These are phyloP conservation scores for Helenozyma rhizophorensis DNA, from an alignment of 805 yeast species.

Conservation along the genomic window DNA sequence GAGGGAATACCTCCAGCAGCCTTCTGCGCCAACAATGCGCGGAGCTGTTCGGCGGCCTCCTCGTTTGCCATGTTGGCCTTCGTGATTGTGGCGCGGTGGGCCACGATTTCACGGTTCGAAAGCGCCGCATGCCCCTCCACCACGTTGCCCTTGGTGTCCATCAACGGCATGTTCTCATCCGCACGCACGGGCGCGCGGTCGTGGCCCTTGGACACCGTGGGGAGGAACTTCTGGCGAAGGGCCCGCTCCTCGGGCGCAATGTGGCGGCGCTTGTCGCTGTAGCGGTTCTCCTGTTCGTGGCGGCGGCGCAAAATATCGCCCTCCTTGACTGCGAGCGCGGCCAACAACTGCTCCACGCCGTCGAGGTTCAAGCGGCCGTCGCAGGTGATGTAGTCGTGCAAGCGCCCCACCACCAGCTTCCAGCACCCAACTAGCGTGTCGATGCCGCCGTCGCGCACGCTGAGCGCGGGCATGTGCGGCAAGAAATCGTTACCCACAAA, in stretches of 20 bases:
- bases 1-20: constrained; percentile 29
- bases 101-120: constrained; percentile 67
- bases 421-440: constrained; percentile 77
- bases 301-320: constrained; percentile 69
- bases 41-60: constrained; percentile 61
- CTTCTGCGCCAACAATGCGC: constrained; percentile 31
- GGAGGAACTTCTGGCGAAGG: constrained; percentile 40
- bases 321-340: constrained; percentile 66
- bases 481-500: constrained; percentile 97
- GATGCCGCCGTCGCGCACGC: constrained; percentile 91
- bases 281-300: constrained; percentile 64
- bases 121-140: constrained; percentile 63
- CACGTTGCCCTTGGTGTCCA: constrained; percentile 68
- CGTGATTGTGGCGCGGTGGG: constrained; percentile 56
- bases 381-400: constrained; percentile 78
- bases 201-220: constrained; percentile 64
- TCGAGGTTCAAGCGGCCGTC: constrained; percentile 80
- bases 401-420: constrained; percentile 65
- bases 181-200: constrained; percentile 74
- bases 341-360: constrained; percentile 70
- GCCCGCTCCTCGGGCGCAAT: constrained; percentile 42
- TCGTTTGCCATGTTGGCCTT: constrained; percentile 69
- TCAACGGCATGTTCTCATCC: constrained; percentile 67
- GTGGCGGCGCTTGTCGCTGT: constrained; percentile 58
- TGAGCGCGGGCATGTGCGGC: constrained; percentile 92